Evolutionary conservation across 2,329 filamentous ascomycete genomes (phyloP).

Genomic region (Aspergillus awamori): DNA sequence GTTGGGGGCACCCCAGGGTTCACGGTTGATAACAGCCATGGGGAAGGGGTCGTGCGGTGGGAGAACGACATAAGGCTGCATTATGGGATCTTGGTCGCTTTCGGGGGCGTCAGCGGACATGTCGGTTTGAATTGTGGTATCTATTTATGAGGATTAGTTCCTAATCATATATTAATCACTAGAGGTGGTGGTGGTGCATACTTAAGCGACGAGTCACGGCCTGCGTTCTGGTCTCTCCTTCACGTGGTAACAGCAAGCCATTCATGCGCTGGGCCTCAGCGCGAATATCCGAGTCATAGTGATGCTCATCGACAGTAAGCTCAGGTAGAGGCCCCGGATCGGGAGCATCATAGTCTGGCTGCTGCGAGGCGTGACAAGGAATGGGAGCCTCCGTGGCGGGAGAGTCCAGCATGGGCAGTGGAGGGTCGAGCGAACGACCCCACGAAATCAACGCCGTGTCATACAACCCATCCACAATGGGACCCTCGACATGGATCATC

Average conservation of each 20-base stretch:
- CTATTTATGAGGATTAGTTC: slow-evolving; percentile 19
- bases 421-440: slow-evolving; percentile 64
- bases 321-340: slow-evolving; percentile 48
- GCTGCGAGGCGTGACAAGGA: slow-evolving; percentile 25
- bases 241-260: slow-evolving; percentile 54
- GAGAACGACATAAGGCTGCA: slow-evolving; percentile 68
- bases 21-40: slow-evolving; percentile 71
- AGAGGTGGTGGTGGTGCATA: slow-evolving; percentile 17
- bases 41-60: slow-evolving; percentile 61
- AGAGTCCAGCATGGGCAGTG: slow-evolving; percentile 58
- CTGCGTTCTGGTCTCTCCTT: slow-evolving; percentile 58
- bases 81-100: slow-evolving; percentile 55
- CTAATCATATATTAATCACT: not conserved
- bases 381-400: slow-evolving; percentile 47
- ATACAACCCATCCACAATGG: slow-evolving; percentile 75
- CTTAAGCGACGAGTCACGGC: slow-evolving; percentile 68
- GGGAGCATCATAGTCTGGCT: slow-evolving; percentile 16
- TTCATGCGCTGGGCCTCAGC: slow-evolving; percentile 66
- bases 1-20: slow-evolving; percentile 67
- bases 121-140: slow-evolving; percentile 59
- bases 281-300: slow-evolving; percentile 66
- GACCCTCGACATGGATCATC: slow-evolving; percentile 74
- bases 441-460: slow-evolving; percentile 74
- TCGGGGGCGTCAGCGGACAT: slow-evolving; percentile 60
- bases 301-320: slow-evolving; percentile 61